Base-by-base conservation (phyloP, 148 eudicot genomes). In the Spergularia marina region DNA sequence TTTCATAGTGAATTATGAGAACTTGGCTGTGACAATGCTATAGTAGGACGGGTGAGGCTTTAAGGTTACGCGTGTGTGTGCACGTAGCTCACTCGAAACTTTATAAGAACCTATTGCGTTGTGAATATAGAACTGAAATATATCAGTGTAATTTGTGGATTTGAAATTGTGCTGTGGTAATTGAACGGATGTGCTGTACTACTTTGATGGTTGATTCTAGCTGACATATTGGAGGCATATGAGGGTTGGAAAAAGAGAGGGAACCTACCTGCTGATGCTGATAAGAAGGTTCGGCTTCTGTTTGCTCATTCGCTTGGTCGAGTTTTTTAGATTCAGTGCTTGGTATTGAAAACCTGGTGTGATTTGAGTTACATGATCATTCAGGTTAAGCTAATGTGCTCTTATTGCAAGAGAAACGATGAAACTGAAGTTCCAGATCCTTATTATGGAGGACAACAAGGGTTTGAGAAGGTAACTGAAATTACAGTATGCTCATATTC, bases 361-460 rank as follows among this genome's bases (percentile, higher is more conserved):
- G 64, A 30, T 41, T 44, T 60, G 60, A 20, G 52, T 40, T 44
- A 2, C 39, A 5, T 78, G 61, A 34, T 47, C 3, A 58, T 86
- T 78, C 84, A 92, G 99, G 96, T 95, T 61, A 83, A 77, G 74
- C 78, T 95, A 62, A 92, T 95, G 97, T 95, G 97, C 79, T 95
- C 97, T 6, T 92, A 89, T 60, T 92, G 99, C 76, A 95, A 89
- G 88, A 95, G 82, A 76, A 97, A 95, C 53, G 79, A 86, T 52
- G 99, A 92, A 84, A 86, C 85, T 12, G 89, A 92, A 82, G 98
- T 95, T 69, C 97, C 98, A 1, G 98, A 95, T 85, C 96, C 98
- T 75, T 95, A 95, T 71, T 95, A 90, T 87, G 97, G 97, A 41
- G 97, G 97, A 70, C 80, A 89, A 23, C 89, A 85, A 80, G 98